Evolutionary conservation across 2,329 filamentous ascomycete genomes (phyloP).

Genomic region (Neofusicoccum umdonicola): DNA sequence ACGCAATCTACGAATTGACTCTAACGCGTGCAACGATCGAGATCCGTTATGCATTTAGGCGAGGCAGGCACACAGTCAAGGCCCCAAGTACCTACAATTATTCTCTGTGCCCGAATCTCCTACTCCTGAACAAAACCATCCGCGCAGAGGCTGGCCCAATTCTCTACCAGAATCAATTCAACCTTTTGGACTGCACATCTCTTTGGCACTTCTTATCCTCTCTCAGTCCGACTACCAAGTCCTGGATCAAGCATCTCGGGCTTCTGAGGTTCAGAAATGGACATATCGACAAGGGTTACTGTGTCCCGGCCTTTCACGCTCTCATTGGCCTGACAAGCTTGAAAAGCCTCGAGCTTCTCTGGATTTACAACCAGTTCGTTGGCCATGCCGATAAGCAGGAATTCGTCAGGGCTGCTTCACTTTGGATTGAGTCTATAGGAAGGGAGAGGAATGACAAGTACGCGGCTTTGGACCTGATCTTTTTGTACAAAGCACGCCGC

Average conservation of each 20-base stretch:
- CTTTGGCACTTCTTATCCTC: background rate
- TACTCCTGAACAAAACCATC: background rate
- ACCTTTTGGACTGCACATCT: background rate
- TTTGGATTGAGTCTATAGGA: background rate
- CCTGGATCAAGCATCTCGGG: background rate
- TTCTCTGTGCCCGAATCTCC: background rate
- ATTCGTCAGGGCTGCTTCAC: background rate
- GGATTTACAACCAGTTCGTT: too few relatives aligned
- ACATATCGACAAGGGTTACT: background rate
- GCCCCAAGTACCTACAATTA: too few relatives aligned
- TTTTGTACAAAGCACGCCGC: too few relatives aligned
- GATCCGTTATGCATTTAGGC: too few relatives aligned
- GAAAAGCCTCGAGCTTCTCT: background rate
- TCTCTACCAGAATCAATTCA: background rate
- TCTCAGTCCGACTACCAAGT: background rate
- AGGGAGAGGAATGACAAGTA: background rate
- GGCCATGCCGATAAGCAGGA: too few relatives aligned
- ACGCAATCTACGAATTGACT: background rate
- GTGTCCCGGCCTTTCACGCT: background rate
- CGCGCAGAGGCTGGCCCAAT: background rate
- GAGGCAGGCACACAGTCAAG: too few relatives aligned
- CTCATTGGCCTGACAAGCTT: background rate
- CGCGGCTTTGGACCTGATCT: too few relatives aligned
- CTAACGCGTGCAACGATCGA: background rate
- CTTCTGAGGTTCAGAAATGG: background rate